phyloP scores from a whole-genome alignment of 2,329 filamentous ascomycete species.

The Periconia sp. region DNA sequence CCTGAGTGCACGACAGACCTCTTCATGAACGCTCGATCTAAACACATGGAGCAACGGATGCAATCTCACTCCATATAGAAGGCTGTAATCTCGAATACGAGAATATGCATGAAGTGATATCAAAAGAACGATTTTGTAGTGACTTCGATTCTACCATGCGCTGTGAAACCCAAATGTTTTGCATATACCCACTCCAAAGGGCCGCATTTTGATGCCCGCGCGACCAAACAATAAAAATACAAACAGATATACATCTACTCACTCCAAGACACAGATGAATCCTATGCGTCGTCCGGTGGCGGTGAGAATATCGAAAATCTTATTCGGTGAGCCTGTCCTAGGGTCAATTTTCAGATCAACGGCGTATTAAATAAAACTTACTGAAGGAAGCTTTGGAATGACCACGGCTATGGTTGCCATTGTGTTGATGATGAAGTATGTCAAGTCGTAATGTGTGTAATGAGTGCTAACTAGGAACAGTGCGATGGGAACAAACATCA shows the following conservation, averaged over 20 bases:
- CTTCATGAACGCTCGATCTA: no score
- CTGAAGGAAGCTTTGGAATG: constrained; percentile 93
- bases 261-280: constrained; percentile 17
- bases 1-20: no score
- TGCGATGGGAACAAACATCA: constrained; percentile 89
- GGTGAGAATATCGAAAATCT: constrained; percentile 43
- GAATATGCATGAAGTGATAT: neutral
- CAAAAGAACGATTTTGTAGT: neutral
- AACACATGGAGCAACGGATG: neutral
- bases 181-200: constrained; percentile 20
- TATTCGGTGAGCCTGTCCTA: constrained; percentile 41
- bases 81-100: neutral
- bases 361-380: constrained; percentile 55
- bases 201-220: constrained; percentile 22
- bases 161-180: constrained; percentile 11
- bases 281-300: constrained; percentile 40
- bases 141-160: constrained; percentile 9
- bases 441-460: constrained; percentile 96
- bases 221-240: constrained; percentile 38
- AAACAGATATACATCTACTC: constrained; percentile 31
- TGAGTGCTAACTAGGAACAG: constrained; percentile 97
- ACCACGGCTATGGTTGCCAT: constrained; percentile 88
- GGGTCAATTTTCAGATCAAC: constrained; percentile 8
- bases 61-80: neutral
- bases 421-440: constrained; percentile 97